Conservation (phyloP, 2,329 filamentous ascomycete genomes). For the Claviceps purpurea region DNA sequence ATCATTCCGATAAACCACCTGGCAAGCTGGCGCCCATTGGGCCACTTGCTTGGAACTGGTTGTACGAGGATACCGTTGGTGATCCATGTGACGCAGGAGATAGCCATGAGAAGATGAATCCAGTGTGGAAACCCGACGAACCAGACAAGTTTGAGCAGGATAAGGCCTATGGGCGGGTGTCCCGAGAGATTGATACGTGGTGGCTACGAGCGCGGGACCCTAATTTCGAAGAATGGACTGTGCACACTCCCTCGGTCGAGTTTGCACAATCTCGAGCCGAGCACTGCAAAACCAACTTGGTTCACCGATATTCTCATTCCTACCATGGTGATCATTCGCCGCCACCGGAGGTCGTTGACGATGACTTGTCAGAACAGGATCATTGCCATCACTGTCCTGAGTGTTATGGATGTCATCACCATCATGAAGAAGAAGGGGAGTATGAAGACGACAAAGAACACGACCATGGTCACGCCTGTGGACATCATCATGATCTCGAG, state of each 20-base stretch:
- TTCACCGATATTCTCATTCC: conserved; percentile 38
- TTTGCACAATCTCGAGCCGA: conserved; percentile 43
- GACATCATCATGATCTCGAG: conserved; percentile 19
- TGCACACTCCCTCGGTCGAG: conserved; percentile 46
- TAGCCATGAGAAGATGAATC: conserved; percentile 30
- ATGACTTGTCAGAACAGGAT: conserved; percentile 24
- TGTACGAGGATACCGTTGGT: conserved; percentile 25
- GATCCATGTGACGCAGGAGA: conserved; percentile 19
- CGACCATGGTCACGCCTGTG: conserved; percentile 9
- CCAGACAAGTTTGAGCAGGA: conserved; percentile 47
- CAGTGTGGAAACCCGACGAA: conserved; percentile 38
- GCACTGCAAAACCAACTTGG: conserved; percentile 44
- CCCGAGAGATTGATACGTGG: conserved; percentile 51
- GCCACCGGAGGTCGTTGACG: conserved; percentile 22
- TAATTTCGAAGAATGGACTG: conserved; percentile 45
- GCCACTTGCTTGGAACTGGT: conserved; percentile 43
- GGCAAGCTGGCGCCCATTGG: conserved; percentile 37
- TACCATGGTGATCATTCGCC: conserved; percentile 29
- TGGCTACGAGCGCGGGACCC: conserved; percentile 48
- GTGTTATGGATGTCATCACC: conserved; percentile 14
- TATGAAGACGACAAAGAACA: conserved; percentile 9
- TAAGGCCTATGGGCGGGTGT: conserved; percentile 44
- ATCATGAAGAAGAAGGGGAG: conserved; percentile 17
- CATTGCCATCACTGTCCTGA: conserved; percentile 22
- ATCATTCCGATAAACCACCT: conserved; percentile 33